phyloP scores from a whole-genome alignment of 768 basidiomycete genomes.

The Pisolithus orientalis region DNA sequence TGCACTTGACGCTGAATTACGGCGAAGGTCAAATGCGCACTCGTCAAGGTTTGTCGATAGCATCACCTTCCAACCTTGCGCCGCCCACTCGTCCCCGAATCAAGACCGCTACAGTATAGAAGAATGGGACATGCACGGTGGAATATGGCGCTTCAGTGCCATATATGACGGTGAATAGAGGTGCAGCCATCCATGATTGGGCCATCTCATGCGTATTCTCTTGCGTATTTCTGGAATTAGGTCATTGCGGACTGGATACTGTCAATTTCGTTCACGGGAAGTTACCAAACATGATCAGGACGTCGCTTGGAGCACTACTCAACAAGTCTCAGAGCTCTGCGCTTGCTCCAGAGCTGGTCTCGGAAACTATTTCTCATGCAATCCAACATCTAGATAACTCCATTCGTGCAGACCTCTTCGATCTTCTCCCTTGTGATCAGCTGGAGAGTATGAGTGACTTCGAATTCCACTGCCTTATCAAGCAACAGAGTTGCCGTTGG shows the following conservation, averaged over 20 bases:
- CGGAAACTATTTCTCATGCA: constrained; percentile 32
- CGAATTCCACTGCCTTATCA: constrained; percentile 35
- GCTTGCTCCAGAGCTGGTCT: constrained; percentile 29
- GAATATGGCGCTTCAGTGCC: constrained; percentile 39
- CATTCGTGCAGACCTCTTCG: constrained; percentile 38
- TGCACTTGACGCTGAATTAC: constrained; percentile 34
- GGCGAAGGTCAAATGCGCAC: constrained; percentile 30
- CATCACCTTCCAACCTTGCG: constrained; percentile 40
- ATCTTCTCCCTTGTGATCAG: constrained; percentile 35
- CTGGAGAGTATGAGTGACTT: constrained; percentile 32
- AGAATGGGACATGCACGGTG: constrained; percentile 35
- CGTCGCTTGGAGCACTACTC: constrained; percentile 32
- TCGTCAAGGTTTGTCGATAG: constrained; percentile 30
- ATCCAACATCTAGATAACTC: constrained; percentile 36
- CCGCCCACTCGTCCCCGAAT: constrained; percentile 27
- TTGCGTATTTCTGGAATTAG: constrained; percentile 18
- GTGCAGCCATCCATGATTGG: constrained; percentile 23
- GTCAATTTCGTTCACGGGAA: constrained; percentile 37
- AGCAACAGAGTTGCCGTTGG: constrained; percentile 32
- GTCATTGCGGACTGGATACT: constrained; percentile 43
- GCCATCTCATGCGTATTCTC: constrained; percentile 21
- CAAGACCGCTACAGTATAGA: constrained; percentile 39
- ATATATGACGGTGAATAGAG: constrained; percentile 36
- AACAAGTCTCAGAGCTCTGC: constrained; percentile 15
- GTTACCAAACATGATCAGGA: constrained; percentile 36